Evolutionary conservation across 441 rosid genomes (phyloP).

Genomic region (Gossypium aridum): DNA sequence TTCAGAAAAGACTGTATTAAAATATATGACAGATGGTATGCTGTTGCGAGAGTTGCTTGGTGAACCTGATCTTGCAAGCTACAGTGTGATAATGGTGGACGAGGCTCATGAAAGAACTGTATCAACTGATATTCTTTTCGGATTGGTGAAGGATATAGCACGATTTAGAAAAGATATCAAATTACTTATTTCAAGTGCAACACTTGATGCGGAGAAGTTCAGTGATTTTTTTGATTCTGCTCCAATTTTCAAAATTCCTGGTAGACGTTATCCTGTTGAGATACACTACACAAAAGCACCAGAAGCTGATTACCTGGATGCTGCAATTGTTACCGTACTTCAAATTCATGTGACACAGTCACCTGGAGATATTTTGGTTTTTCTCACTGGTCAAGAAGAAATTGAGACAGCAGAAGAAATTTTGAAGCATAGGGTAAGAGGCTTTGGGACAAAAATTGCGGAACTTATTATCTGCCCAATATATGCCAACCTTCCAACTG

Average conservation of each 20-base stretch:
- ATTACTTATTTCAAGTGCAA: slow-evolving; percentile 97
- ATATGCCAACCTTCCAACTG: slow-evolving; percentile 94
- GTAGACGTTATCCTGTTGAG: slow-evolving; percentile 94
- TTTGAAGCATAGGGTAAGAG: slow-evolving; percentile 82
- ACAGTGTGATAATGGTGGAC: slow-evolving; percentile 95
- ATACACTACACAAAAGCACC: slow-evolving; percentile 88
- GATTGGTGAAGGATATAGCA: slow-evolving; percentile 87
- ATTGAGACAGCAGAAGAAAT: slow-evolving; percentile 96
- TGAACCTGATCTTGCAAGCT: slow-evolving; percentile 88
- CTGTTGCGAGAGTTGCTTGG: slow-evolving; percentile 91
- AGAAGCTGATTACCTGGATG: slow-evolving; percentile 94
- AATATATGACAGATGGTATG: slow-evolving; percentile 99
- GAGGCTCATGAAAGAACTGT: slow-evolving; percentile 99
- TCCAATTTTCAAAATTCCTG: slow-evolving; percentile 93
- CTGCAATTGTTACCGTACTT: slow-evolving; percentile 84
- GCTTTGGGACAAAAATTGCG: slow-evolving; percentile 83
- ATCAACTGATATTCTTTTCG: slow-evolving; percentile 92
- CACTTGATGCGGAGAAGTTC: slow-evolving; percentile 95
- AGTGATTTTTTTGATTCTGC: slow-evolving; percentile 94
- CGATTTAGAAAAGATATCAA: slow-evolving; percentile 88
- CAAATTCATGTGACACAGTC: slow-evolving; percentile 81
- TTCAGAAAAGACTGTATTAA: slow-evolving; percentile 87
- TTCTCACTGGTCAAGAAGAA: slow-evolving; percentile 95
- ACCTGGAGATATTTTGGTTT: slow-evolving; percentile 87
- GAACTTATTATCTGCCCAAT: slow-evolving; percentile 93